Conservation (phyloP, 192 early-diverging fungal species). For the Mortierella antarctica region DNA sequence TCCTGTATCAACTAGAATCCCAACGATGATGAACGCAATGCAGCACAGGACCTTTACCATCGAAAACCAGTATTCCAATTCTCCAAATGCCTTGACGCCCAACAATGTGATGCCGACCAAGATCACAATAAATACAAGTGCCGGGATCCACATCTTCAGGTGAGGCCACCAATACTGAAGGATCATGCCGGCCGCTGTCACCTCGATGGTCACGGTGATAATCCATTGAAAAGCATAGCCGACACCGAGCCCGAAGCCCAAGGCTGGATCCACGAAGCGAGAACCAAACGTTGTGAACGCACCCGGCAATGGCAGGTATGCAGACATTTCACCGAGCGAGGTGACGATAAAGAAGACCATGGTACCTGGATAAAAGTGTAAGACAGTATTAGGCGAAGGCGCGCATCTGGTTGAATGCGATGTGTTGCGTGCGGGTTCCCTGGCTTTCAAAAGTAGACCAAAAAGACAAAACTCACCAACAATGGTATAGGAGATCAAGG, state of each 20-base stretch:
- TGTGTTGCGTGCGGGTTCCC: neutral
- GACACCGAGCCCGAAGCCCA: conserved; percentile 72
- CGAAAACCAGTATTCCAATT: conserved; percentile 74
- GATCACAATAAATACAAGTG: conserved; percentile 66
- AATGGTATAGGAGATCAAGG: conserved; percentile 78
- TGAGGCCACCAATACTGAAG: conserved; percentile 74
- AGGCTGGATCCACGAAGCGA: conserved; percentile 84
- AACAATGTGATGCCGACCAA: conserved; percentile 71
- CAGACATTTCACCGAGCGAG: conserved; percentile 88
- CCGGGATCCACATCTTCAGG: conserved; percentile 60
- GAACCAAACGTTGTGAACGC: conserved; percentile 78
- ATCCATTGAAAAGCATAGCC: conserved; percentile 76
- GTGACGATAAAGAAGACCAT: conserved; percentile 82
- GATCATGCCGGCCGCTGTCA: conserved; percentile 82
- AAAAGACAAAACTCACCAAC: conserved; percentile 15
- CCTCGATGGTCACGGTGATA: conserved; percentile 78
- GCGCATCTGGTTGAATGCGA: neutral
- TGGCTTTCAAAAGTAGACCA: neutral
- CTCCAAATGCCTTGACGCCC: conserved; percentile 75
- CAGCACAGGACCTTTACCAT: conserved; percentile 88
- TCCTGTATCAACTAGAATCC: conserved; percentile 75
- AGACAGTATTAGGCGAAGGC: neutral
- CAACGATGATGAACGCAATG: conserved; percentile 85
- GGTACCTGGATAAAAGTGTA: conserved; percentile 55
- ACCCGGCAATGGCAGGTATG: conserved; percentile 83